Evolutionary conservation across 2,329 filamentous ascomycete species (phyloP).

Genomic region (Ambrosiella beaveri): DNA sequence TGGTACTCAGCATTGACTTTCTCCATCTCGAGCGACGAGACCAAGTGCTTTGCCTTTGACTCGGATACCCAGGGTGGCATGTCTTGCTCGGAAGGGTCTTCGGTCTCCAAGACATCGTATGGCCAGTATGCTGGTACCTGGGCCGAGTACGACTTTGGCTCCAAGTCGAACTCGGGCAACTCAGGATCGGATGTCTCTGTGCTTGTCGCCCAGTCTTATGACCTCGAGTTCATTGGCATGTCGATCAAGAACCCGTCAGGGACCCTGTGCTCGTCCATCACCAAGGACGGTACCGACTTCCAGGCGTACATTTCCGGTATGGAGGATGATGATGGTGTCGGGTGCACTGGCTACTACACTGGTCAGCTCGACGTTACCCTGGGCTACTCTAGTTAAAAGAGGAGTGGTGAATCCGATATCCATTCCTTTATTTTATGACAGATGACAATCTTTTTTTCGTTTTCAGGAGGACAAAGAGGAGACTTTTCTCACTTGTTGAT

Average conservation of each 20-base stretch:
- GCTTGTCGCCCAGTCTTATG: conserved; percentile 25
- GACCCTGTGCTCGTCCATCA: conserved; percentile 26
- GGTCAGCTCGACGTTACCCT: conserved; percentile 20
- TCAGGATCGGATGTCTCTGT: conserved; percentile 34
- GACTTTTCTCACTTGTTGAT: not conserved
- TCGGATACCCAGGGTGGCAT: conserved; percentile 31
- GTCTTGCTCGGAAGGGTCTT: conserved; percentile 22
- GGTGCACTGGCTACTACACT: conserved; percentile 22
- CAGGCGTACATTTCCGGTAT: conserved; percentile 25
- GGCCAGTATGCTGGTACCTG: conserved; percentile 30
- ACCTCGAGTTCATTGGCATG: conserved; percentile 19
- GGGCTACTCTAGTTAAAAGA: conserved; percentile 16
- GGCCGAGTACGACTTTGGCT: conserved; percentile 33
- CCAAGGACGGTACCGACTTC: conserved; percentile 20
- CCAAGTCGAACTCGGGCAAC: conserved; percentile 28
- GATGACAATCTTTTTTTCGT: not conserved
- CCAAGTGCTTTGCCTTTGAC: conserved; percentile 28
- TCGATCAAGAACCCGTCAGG: conserved; percentile 23
- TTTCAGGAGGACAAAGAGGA: not conserved
- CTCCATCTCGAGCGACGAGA: conserved; percentile 21
- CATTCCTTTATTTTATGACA: not conserved
- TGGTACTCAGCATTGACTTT: conserved; percentile 28
- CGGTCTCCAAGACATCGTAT: conserved; percentile 20
- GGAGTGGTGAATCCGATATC: not conserved
- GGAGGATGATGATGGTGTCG: conserved; percentile 23